Conservation (phyloP, 306 rosid species). For the Gynostemma pentaphyllum region DNA sequence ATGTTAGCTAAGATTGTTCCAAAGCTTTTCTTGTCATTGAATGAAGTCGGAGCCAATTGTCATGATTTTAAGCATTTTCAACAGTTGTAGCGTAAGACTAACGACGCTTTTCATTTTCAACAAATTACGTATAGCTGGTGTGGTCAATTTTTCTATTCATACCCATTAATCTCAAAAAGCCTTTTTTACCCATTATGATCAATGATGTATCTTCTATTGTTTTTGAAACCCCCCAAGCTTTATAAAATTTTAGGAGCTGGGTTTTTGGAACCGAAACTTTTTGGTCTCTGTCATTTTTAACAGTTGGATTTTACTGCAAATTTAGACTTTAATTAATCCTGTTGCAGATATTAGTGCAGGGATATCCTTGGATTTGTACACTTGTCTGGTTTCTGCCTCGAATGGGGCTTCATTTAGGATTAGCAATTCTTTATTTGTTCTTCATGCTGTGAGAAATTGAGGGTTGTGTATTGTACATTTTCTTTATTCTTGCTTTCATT, state of each 20-base stretch:
- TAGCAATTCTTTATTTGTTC: too few relatives aligned
- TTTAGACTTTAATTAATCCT: background rate
- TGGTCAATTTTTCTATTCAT: background rate
- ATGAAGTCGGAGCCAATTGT: slow-evolving; percentile 70
- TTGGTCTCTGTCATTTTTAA: background rate
- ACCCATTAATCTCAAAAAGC: background rate
- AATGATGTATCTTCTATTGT: background rate
- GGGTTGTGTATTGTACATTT: too few relatives aligned
- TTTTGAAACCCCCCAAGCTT: slow-evolving; percentile 1
- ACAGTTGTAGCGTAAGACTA: slow-evolving; percentile 28
- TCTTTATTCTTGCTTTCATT: too few relatives aligned
- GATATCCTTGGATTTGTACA: too few relatives aligned
- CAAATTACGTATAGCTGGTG: slow-evolving; percentile 4
- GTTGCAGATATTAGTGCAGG: background rate
- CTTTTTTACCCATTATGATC: slow-evolving; percentile 6
- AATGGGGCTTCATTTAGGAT: too few relatives aligned
- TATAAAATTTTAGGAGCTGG: slow-evolving; percentile 2
- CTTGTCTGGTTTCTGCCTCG: too few relatives aligned
- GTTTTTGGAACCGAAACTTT: background rate
- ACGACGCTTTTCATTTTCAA: background rate
- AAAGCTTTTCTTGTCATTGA: slow-evolving; percentile 56
- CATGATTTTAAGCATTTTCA: slow-evolving; percentile 73
- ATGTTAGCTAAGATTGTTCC: slow-evolving; percentile 83
- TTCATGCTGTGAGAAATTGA: too few relatives aligned
- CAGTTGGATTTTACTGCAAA: background rate